Percentiles rank a stretch among this genome's conserved stretches.
phyloP scores from a whole-genome alignment of 1,284 basidiomycete species.

The Pterulicium gracile region DNA sequence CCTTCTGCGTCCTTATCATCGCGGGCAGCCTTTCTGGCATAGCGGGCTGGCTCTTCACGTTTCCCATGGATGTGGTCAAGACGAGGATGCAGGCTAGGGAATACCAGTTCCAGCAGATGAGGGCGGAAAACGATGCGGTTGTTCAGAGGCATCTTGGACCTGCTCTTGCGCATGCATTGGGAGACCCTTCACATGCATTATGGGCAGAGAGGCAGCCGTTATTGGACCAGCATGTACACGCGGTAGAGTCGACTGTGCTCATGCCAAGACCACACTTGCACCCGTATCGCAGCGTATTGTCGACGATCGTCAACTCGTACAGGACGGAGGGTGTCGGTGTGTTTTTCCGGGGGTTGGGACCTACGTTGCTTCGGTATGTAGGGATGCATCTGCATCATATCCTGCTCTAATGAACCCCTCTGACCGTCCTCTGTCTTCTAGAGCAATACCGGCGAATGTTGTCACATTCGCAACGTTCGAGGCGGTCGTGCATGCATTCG shows the following conservation, averaged over 20 bases:
- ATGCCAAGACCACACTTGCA: constrained; percentile 16
- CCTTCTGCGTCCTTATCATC: constrained; percentile 53
- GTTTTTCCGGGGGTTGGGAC: constrained; percentile 67
- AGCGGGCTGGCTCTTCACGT: constrained; percentile 63
- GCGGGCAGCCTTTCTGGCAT: constrained; percentile 76
- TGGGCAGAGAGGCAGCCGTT: no score
- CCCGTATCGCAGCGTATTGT: constrained; percentile 45
- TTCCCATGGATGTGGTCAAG: constrained; percentile 81
- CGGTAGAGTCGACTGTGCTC: neutral
- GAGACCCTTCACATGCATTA: no score
- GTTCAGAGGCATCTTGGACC: no score
- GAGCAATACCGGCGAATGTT: constrained; percentile 47
- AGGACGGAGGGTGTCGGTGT: constrained; percentile 53
- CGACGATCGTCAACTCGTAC: constrained; percentile 52
- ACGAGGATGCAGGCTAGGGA: constrained; percentile 67
- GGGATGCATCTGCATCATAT: no score
- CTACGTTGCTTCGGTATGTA: constrained; percentile 68
- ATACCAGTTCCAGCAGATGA: neutral
- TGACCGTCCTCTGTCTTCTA: constrained; percentile 7
- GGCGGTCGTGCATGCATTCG: constrained; percentile 24
- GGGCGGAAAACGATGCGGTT: neutral
- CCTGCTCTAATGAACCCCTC: neutral
- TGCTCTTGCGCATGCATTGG: no score
- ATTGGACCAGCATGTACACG: neutral
- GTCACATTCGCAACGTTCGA: constrained; percentile 46